A percentile compares a stretch with the other conserved stretches of the same genome.
Conservation (phyloP, 352 stramenopile species). For the Saprolegnia parasitica region DNA sequence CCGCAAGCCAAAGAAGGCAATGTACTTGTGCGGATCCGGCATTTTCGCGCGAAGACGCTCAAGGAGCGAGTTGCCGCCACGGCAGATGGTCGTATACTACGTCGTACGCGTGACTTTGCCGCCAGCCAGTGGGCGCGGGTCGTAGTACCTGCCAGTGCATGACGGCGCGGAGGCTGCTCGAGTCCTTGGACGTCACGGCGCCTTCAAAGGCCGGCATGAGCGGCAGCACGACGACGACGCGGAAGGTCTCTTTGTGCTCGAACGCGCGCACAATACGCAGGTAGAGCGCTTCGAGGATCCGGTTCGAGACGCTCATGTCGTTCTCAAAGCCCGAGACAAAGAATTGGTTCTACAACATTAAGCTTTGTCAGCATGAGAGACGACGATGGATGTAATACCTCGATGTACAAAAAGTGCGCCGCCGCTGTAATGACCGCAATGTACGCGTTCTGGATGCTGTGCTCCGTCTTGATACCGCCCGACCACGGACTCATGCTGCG, state of each 20-base stretch:
- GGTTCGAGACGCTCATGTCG: slow-evolving; percentile 37
- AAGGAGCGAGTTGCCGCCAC: slow-evolving; percentile 29
- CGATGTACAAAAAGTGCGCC: slow-evolving; percentile 55
- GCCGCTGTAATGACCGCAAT: slow-evolving; percentile 43
- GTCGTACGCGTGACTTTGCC: neutral
- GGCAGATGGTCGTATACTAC: slow-evolving; percentile 32
- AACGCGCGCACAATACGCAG: slow-evolving; percentile 29
- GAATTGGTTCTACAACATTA: slow-evolving; percentile 40
- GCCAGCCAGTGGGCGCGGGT: neutral
- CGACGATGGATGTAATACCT: slow-evolving; percentile 30
- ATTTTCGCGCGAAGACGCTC: slow-evolving; percentile 10
- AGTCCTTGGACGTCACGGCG: slow-evolving; percentile 24
- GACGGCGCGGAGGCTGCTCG: slow-evolving; percentile 28
- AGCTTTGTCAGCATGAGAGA: slow-evolving; percentile 32
- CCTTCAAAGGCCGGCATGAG: slow-evolving; percentile 33
- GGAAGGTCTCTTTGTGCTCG: slow-evolving; percentile 29
- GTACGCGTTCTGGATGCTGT: slow-evolving; percentile 47
- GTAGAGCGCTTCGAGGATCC: slow-evolving; percentile 30
- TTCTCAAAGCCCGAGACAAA: slow-evolving; percentile 40
- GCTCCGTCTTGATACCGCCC: slow-evolving; percentile 33
- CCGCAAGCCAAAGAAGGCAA: slow-evolving; percentile 31
- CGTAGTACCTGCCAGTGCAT: slow-evolving; percentile 32
- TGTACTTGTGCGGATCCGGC: slow-evolving; percentile 29
- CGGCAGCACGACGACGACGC: slow-evolving; percentile 32
- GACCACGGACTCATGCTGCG: slow-evolving; percentile 31